Base-by-base conservation (phyloP, 2,329 filamentous ascomycete species). In the Cercospora sesami region DNA sequence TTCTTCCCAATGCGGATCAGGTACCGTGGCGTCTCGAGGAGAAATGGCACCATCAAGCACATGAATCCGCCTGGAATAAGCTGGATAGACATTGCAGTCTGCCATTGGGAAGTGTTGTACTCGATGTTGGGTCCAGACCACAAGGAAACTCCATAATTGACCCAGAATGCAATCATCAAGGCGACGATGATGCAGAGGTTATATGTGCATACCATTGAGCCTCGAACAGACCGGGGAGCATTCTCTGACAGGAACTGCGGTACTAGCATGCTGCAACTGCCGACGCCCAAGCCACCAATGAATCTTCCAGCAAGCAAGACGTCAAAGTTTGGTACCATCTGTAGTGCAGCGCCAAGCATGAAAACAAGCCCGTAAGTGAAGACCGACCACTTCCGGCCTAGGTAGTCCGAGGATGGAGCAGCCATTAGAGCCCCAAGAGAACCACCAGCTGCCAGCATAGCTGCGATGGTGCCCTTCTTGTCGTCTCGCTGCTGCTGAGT, bases 401-500 rank as follows among this genome's bases (percentile, higher is more conserved):
- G 36, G 14, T 42, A 39, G 16, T 60, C 58, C 16, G 58, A 39
- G 5, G 36, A n/a, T 36, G 36, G 36, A 42, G 31, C 31, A 26
- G 58, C 58, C 28, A 60, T 28, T 7, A 60, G 18, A 23, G 31
- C 36, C 18, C 58, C 58, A 7, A 42, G 31, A 12, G 36, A 60
- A 1, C 31, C 58, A 8, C 58, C 58, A 8, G 31, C 58, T 16
- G 36, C 36, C 2, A 60, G 58, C 31, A 60, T 39, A 16, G 58
- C 31, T 23, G 36, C 58, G 33, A 60, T 60, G n/a, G 58, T 60
- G 33, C 31, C 58, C n/a, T 39, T 60, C 51, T 57, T 57, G 23
- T 57, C 51, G 21, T 39, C 31, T 7, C 36, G 31, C 7, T 36
- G 31, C n/a, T 60, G 30, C 58, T 60, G 31, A 28, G 31, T 26